Evolutionary conservation across 805 yeast species (phyloP).

Genomic region (Lipomyces mesembrius): DNA sequence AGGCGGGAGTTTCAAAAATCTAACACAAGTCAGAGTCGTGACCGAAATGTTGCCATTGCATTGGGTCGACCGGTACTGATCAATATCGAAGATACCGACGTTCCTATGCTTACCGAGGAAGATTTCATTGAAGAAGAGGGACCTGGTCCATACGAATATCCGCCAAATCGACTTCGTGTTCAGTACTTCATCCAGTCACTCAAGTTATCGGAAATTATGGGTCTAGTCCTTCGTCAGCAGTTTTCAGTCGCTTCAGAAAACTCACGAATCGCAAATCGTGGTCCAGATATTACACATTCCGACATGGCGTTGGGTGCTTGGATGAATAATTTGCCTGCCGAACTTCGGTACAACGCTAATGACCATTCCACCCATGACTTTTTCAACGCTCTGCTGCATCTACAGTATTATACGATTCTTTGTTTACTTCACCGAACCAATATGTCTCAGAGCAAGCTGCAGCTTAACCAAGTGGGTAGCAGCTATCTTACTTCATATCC

Average conservation of each 20-base stretch:
- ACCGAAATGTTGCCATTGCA: slow-evolving; percentile 69
- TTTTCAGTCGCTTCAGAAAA: slow-evolving; percentile 70
- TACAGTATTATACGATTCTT: slow-evolving; percentile 74
- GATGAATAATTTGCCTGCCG: slow-evolving; percentile 69
- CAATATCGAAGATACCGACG: slow-evolving; percentile 74
- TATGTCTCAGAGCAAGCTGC: slow-evolving; percentile 48
- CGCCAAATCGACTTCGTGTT: slow-evolving; percentile 55
- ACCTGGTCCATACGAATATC: slow-evolving; percentile 51
- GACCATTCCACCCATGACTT: slow-evolving; percentile 60
- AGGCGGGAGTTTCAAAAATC: not conserved
- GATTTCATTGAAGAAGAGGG: slow-evolving; percentile 65
- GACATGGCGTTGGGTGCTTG: slow-evolving; percentile 79
- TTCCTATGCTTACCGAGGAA: slow-evolving; percentile 67
- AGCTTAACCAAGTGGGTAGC: slow-evolving; percentile 19
- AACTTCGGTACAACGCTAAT: slow-evolving; percentile 63
- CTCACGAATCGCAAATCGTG: slow-evolving; percentile 49
- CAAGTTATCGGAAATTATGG: slow-evolving; percentile 71
- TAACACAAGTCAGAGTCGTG: slow-evolving; percentile 50
- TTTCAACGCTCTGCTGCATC: slow-evolving; percentile 62
- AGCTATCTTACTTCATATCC: slow-evolving; percentile 52
- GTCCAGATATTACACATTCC: slow-evolving; percentile 62
- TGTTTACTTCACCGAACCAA: slow-evolving; percentile 74
- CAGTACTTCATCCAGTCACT: slow-evolving; percentile 65
- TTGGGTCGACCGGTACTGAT: slow-evolving; percentile 74
- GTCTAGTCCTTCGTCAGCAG: slow-evolving; percentile 69